phyloP scores from a whole-genome alignment of 1,139 yeast genomes.

The Diutina rugosa region DNA sequence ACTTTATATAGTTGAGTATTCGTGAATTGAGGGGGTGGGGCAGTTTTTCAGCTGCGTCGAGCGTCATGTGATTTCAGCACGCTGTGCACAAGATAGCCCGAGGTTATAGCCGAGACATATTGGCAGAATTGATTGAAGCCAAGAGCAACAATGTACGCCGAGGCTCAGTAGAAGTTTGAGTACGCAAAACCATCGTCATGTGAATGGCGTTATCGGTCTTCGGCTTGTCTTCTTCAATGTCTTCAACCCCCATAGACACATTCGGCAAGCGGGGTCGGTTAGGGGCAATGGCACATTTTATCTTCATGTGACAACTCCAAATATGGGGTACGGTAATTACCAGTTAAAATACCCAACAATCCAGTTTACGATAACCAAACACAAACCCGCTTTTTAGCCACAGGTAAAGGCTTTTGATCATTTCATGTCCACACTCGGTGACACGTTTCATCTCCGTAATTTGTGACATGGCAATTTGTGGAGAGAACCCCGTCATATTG shows the following conservation, averaged over 20 bases:
- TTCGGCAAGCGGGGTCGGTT: not conserved
- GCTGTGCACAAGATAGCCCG: not conserved
- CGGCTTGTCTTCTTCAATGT: not conserved
- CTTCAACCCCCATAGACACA: not conserved
- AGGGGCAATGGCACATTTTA: not conserved
- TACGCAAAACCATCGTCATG: not conserved
- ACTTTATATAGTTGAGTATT: conserved; percentile 11
- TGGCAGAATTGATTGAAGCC: not conserved
- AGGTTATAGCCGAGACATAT: not conserved
- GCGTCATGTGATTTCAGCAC: not conserved
- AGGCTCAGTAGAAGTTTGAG: not conserved
- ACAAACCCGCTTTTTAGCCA: no score
- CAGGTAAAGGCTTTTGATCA: no score
- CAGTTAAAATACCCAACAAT: not conserved
- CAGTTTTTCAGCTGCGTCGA: not conserved
- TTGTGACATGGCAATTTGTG: no score
- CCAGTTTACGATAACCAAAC: no score
- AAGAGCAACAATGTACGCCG: not conserved
- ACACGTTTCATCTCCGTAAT: no score
- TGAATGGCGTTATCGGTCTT: not conserved
- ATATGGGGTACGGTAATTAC: not conserved
- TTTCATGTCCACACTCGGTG: no score
- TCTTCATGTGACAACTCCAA: not conserved
- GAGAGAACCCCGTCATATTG: not conserved
- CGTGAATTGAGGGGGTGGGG: conserved; percentile 3